Conservation (phyloP, 2,329 filamentous ascomycete species). For the Microdochium paspali region DNA sequence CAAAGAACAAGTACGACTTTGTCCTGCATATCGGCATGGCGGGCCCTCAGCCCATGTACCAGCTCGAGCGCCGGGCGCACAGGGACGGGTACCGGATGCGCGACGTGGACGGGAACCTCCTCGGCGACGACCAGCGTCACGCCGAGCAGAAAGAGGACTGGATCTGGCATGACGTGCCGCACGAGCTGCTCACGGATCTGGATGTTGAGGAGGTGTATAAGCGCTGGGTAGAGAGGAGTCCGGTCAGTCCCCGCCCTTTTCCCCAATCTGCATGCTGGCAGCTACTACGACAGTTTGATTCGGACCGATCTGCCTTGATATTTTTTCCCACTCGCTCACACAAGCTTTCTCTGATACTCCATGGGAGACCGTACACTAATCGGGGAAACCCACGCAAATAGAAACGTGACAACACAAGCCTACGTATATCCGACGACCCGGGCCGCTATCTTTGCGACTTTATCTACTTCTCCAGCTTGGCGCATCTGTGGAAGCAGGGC, state of each 20-base stretch:
- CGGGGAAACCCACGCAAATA: too few species aligned
- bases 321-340: too few species aligned
- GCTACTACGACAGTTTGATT: too few species aligned
- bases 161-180: constrained; percentile 44
- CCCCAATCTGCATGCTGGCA: too few species aligned
- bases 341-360: too few species aligned
- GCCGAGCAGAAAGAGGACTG: constrained; percentile 29
- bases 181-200: constrained; percentile 47
- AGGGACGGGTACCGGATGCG: constrained; percentile 60
- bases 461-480: constrained; percentile 63
- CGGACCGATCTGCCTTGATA: too few species aligned
- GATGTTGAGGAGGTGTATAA: constrained; percentile 45
- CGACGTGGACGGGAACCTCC: constrained; percentile 59
- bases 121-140: constrained; percentile 38
- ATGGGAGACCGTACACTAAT: too few species aligned
- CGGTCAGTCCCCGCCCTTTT: constrained; percentile 27
- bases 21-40: constrained; percentile 78
- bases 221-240: constrained; percentile 42
- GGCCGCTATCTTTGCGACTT: constrained; percentile 72
- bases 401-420: constrained; percentile 27
- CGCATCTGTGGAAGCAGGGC: constrained; percentile 40
- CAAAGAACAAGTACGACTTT: constrained; percentile 42
- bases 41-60: constrained; percentile 52
- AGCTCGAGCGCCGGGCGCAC: constrained; percentile 61
- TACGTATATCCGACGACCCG: constrained; percentile 58